Evolutionary conservation across 2,329 filamentous ascomycete genomes (phyloP).

Genomic region (Aquanectria penicillioides): DNA sequence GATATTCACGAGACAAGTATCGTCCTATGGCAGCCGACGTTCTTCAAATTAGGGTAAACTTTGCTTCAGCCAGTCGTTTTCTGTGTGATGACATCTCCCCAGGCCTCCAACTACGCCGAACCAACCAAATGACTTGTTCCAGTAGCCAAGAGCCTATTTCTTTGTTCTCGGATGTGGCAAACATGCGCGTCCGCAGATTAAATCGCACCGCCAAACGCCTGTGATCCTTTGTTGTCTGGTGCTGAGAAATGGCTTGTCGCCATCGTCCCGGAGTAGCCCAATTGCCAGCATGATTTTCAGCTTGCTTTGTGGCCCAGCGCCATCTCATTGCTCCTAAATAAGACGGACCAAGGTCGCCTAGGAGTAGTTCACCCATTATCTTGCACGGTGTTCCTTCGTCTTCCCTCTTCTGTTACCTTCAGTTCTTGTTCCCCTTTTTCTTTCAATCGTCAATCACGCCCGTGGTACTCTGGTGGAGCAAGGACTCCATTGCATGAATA

Average conservation of each 20-base stretch:
- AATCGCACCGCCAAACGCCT: constrained; percentile 8
- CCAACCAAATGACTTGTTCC: constrained; percentile 13
- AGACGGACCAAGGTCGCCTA: constrained; percentile 11
- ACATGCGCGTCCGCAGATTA: constrained; percentile 29
- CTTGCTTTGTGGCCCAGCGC: constrained; percentile 26
- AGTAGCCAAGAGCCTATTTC: constrained; percentile 34
- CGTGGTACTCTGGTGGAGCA: too few species aligned
- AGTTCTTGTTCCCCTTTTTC: neutral
- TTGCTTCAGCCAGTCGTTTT: neutral
- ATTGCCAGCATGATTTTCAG: constrained; percentile 21
- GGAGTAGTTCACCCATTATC: neutral
- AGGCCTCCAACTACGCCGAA: neutral
- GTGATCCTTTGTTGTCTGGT: constrained; percentile 24
- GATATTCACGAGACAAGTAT: too few species aligned
- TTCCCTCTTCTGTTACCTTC: neutral
- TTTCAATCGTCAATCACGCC: neutral
- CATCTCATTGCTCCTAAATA: constrained; percentile 37
- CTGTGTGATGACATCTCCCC: neutral
- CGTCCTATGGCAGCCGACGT: neutral
- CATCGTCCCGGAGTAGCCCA: constrained; percentile 22
- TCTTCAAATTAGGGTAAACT: neutral
- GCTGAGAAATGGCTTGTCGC: constrained; percentile 16
- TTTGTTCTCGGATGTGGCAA: constrained; percentile 41
- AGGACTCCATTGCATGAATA: too few species aligned
- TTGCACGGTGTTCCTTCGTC: neutral